Conservation (phyloP, 2,329 filamentous ascomycete species). For the Triangularia setosa region DNA sequence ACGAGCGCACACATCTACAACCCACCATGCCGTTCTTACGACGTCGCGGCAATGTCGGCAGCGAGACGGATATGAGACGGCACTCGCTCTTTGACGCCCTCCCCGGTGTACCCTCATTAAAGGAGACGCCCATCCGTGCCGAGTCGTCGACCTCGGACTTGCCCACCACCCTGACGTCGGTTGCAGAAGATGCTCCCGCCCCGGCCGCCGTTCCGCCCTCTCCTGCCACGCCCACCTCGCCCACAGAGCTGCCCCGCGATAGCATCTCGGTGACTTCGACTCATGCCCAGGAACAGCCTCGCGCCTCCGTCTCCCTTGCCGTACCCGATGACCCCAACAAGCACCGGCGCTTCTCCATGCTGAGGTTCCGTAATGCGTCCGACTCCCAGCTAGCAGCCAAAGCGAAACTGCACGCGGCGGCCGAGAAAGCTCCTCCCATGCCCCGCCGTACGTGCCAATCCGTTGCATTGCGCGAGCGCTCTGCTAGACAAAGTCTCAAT, state of each 20-base stretch:
- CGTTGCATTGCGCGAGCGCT: slow-evolving; percentile 14
- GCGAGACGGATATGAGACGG: slow-evolving; percentile 56
- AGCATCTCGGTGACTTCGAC: slow-evolving; percentile 28
- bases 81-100: slow-evolving; percentile 41
- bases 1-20: slow-evolving; percentile 28
- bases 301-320: slow-evolving; percentile 45
- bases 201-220: slow-evolving; percentile 1
- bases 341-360: slow-evolving; percentile 62
- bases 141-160: slow-evolving; percentile 27
- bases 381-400: slow-evolving; percentile 80
- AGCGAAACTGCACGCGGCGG: slow-evolving; percentile 62
- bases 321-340: slow-evolving; percentile 53
- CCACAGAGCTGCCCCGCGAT: slow-evolving; percentile 30
- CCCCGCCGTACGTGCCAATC: slow-evolving; percentile 49
- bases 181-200: slow-evolving; percentile 21
- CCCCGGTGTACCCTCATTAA: slow-evolving; percentile 17
- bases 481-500: slow-evolving; percentile 6
- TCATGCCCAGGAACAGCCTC: slow-evolving; percentile 24
- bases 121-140: slow-evolving; percentile 25
- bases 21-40: slow-evolving; percentile 59
- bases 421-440: slow-evolving; percentile 53
- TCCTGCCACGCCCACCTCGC: slow-evolving; percentile 24
- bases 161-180: slow-evolving; percentile 23
- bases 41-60: slow-evolving; percentile 57
- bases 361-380: slow-evolving; percentile 87